These are phyloP conservation scores for Chaetoscypha palmicola DNA, from an alignment of 2,329 filamentous ascomycete species.

Conservation along the genomic window DNA sequence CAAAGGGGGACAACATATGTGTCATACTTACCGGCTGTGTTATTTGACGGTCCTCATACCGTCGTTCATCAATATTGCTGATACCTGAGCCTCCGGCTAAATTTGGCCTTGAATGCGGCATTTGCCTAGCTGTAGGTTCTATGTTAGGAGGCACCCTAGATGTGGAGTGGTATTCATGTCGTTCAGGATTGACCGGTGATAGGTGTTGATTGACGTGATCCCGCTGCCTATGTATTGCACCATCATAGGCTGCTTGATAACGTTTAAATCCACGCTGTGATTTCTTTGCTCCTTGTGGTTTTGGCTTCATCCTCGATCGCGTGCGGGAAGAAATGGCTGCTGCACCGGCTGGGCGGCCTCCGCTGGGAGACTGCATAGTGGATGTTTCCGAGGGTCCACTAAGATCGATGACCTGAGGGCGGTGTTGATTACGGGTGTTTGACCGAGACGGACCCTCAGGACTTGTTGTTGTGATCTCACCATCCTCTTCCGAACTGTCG, in stretches of 20 bases:
- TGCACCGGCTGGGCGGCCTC: neutral
- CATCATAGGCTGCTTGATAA: constrained; percentile 32
- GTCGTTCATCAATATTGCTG: constrained; percentile 1
- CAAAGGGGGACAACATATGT: no score
- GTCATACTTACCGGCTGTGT: constrained; percentile 8
- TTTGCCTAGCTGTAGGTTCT: no score
- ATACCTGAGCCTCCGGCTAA: no score
- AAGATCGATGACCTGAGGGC: neutral
- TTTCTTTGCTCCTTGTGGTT: constrained; percentile 17
- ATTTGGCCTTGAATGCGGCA: no score
- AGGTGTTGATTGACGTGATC: constrained; percentile 1
- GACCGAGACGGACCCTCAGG: constrained; percentile 10
- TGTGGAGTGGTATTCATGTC: no score
- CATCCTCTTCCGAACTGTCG: constrained; percentile 19
- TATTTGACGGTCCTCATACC: neutral
- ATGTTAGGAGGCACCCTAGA: no score
- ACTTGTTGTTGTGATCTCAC: constrained; percentile 20
- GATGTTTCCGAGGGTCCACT: neutral
- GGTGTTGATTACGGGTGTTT: constrained; percentile 13
- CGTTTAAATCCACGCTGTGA: constrained; percentile 28
- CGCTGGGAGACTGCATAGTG: constrained; percentile 1
- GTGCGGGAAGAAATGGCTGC: constrained; percentile 19
- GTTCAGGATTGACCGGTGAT: no score
- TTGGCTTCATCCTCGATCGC: constrained; percentile 14
- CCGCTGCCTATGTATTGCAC: constrained; percentile 26